Percentiles rank a stretch among this genome's conserved stretches.
Conservation (phyloP, 179 eudicot species). For the Beta corolliflora region DNA sequence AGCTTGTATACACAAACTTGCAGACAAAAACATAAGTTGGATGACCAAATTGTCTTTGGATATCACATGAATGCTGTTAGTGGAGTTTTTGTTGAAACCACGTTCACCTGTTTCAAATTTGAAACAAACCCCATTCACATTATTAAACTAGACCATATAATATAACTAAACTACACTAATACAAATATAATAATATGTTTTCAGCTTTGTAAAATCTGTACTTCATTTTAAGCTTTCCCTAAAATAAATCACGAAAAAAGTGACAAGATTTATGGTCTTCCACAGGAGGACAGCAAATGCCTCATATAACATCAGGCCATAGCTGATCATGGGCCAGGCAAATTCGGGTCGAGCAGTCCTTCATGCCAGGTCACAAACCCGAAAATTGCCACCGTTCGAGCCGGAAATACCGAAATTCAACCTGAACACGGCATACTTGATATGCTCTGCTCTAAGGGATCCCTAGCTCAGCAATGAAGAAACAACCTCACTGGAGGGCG, state of each 20-base stretch:
- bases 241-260: background rate
- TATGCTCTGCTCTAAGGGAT: no score
- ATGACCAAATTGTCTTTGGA: conserved; percentile 29
- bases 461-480: no score
- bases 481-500: no score
- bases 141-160: background rate
- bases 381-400: no score
- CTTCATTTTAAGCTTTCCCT: background rate
- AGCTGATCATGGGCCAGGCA: no score
- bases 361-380: no score
- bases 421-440: no score
- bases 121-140: background rate
- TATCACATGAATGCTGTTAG: conserved; percentile 13
- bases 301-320: background rate
- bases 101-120: conserved; percentile 22
- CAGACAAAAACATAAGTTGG: conserved; percentile 22
- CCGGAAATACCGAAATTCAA: no score
- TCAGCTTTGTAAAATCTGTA: background rate
- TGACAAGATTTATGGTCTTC: background rate
- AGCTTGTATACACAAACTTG: conserved; percentile 26
- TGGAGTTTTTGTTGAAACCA: conserved; percentile 19
- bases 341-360: no score
- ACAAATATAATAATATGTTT: background rate
- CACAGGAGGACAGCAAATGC: conserved; percentile 9
- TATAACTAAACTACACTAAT: background rate